Base-by-base conservation (phyloP, 768 basidiomycete genomes). In the Agrocybe pediades region DNA sequence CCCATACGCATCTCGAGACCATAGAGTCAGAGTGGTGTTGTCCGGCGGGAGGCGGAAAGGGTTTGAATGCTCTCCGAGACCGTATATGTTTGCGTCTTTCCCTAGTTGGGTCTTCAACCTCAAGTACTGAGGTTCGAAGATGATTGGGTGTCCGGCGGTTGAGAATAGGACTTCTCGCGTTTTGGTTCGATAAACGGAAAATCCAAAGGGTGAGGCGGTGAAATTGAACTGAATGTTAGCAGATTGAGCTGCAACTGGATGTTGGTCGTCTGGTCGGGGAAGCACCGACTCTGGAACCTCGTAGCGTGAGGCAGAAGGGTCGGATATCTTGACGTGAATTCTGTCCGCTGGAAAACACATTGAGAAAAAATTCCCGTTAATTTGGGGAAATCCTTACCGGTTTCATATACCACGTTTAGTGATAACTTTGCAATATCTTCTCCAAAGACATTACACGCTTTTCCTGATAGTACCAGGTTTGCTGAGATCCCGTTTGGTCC, bases 91-190 rank as follows among this genome's bases (percentile, higher is more conserved):
- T 23, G 89, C 80, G 40, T 79, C 66, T 2, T 65, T 49, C 0
- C 87, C 85, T 0, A 92, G 67, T 41, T 63, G 65, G 16, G 87
- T 87, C 65, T 87, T 85, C 57, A 92, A 71, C 48, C 88, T 85
- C 13, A 92, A 74, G 64, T 87, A 92, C 67, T 90, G 89, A 1
- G 86, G 80, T 59, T 90, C 87, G 61, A 87, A 91, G 57, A 93
- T 83, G 66, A 90, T 68, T 0, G 87, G 74, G 59, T 85, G 77
- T 8, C 75, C 73, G 1, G 74, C 74, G 2, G 86, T 87, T 15
- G 83, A 79, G 71, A 87, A 88, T 16, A 89, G 71, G 2, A 82
- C 72, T 60, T 87, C 84, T 16, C 61, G 57, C 1, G 79, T 81
- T 6, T 69, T 60, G 0, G 75, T 66, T 33, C 85, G 81, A 55